Conservation (phyloP, 202 grass and related monocot genomes). For the Miscanthus sacchariflorus region DNA sequence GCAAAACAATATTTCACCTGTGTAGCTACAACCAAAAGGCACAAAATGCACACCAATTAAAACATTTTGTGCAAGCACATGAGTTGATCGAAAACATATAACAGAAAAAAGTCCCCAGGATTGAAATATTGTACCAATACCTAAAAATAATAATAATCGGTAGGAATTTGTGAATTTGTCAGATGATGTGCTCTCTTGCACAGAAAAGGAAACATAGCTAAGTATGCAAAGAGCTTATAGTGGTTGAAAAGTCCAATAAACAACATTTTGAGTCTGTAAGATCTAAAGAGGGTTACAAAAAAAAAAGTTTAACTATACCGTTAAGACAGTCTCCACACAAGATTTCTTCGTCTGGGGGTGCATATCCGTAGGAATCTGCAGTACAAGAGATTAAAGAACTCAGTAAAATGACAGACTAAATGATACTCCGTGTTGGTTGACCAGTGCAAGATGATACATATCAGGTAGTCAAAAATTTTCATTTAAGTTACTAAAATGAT, state of each 20-base stretch:
- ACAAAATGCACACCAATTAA: slow-evolving; percentile 28
- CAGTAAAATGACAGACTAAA: slow-evolving; percentile 28
- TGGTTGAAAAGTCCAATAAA: slow-evolving; percentile 14
- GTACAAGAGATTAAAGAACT: slow-evolving; percentile 37
- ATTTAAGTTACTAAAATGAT: no score
- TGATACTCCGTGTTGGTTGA: slow-evolving; percentile 27
- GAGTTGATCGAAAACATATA: slow-evolving; percentile 7
- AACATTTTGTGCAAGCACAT: slow-evolving; percentile 4
- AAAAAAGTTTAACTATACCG: slow-evolving; percentile 61
- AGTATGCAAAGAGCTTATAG: slow-evolving; percentile 18
- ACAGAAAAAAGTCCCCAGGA: slow-evolving; percentile 9
- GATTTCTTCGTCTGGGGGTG: slow-evolving; percentile 95
- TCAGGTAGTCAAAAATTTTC: no score
- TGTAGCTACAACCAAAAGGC: not conserved
- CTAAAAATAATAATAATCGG: not conserved
- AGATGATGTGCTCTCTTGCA: not conserved
- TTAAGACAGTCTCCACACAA: slow-evolving; percentile 96
- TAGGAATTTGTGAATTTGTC: not conserved
- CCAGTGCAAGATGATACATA: not conserved
- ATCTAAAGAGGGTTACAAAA: not conserved
- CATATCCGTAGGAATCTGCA: slow-evolving; percentile 95
- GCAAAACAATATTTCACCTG: not conserved
- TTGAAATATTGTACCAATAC: slow-evolving; percentile 1
- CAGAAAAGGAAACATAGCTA: slow-evolving; percentile 20
- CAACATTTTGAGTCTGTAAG: not conserved